Percentiles rank a stretch among this genome's conserved stretches.
phyloP scores from a whole-genome alignment of 768 basidiomycete species.

The Daedaleopsis sinensis region DNA sequence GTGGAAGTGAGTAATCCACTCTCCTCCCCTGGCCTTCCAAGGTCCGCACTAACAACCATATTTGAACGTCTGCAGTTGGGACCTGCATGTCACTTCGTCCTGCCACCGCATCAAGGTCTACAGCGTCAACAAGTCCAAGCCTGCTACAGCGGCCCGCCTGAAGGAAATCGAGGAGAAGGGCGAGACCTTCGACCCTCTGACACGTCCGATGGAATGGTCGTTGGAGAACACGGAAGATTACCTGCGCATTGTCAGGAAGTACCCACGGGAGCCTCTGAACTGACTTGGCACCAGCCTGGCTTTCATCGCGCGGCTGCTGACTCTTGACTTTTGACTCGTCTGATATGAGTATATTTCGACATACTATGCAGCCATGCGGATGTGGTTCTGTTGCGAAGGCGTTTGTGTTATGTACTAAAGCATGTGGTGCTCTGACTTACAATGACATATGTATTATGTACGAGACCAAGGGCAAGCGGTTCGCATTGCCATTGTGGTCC shows the following conservation, averaged over 20 bases:
- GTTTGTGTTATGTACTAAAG: neutral
- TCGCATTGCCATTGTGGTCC: too few relatives aligned
- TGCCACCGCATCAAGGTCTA: constrained; percentile 57
- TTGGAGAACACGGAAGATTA: constrained; percentile 29
- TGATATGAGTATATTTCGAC: too few relatives aligned
- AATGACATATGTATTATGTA: constrained; percentile 1
- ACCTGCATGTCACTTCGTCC: constrained; percentile 56
- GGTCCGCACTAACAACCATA: neutral
- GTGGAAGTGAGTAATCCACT: constrained; percentile 47
- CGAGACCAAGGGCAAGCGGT: constrained; percentile 13
- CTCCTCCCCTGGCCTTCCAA: neutral
- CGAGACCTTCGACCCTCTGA: constrained; percentile 43
- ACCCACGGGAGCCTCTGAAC: constrained; percentile 24
- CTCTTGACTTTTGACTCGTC: too few relatives aligned
- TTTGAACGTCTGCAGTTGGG: constrained; percentile 40
- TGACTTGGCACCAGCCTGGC: neutral
- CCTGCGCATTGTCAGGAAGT: constrained; percentile 20
- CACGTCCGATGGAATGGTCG: constrained; percentile 40
- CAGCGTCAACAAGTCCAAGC: constrained; percentile 48
- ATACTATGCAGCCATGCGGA: too few relatives aligned
- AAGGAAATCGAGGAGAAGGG: constrained; percentile 43
- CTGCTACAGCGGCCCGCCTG: constrained; percentile 47
- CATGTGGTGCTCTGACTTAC: too few relatives aligned
- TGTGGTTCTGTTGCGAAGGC: too few relatives aligned
- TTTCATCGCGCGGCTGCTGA: neutral